A percentile compares a stretch with the other conserved stretches of the same genome.
Evolutionary conservation across 2,329 filamentous ascomycete species (phyloP).

Genomic region (Diatrype stigma): DNA sequence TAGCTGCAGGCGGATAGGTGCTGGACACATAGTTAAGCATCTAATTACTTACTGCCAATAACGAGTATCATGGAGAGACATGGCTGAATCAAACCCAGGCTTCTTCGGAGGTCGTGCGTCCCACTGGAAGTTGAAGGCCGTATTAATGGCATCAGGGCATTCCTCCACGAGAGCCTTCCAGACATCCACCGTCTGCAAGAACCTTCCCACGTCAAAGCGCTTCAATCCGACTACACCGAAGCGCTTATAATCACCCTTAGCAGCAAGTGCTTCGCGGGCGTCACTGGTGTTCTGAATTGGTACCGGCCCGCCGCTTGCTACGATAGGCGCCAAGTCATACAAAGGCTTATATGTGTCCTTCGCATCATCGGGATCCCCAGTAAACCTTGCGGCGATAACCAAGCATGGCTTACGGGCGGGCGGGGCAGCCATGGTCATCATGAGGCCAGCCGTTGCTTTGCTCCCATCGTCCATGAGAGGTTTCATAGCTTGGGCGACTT

Average conservation of each 20-base stretch:
- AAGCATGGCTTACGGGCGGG: constrained; percentile 13
- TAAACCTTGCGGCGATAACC: constrained; percentile 15
- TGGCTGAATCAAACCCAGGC: constrained; percentile 12
- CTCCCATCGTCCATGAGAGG: constrained; percentile 10
- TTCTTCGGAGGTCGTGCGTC: constrained; percentile 9
- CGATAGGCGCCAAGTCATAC: constrained; percentile 17
- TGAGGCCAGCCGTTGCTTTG: not conserved
- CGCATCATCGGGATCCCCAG: constrained; percentile 12
- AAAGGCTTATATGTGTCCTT: constrained; percentile 18
- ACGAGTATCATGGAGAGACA: constrained; percentile 15
- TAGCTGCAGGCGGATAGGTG: too few relatives aligned
- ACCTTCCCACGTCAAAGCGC: constrained; percentile 10
- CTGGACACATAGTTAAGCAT: too few relatives aligned
- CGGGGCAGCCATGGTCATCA: constrained; percentile 14
- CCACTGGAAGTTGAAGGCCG: constrained; percentile 19
- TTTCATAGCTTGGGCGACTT: constrained; percentile 22
- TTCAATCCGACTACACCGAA: constrained; percentile 20
- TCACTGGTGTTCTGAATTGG: constrained; percentile 21
- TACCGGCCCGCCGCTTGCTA: constrained; percentile 14
- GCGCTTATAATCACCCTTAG: constrained; percentile 21
- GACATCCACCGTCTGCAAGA: constrained; percentile 9
- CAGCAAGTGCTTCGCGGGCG: constrained; percentile 16
- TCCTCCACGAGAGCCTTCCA: constrained; percentile 10
- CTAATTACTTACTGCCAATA: constrained; percentile 13
- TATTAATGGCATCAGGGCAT: constrained; percentile 16